Evolutionary conservation across 164 flowering plant genomes (phyloP).

Genomic region (Chimonanthus praecox): DNA sequence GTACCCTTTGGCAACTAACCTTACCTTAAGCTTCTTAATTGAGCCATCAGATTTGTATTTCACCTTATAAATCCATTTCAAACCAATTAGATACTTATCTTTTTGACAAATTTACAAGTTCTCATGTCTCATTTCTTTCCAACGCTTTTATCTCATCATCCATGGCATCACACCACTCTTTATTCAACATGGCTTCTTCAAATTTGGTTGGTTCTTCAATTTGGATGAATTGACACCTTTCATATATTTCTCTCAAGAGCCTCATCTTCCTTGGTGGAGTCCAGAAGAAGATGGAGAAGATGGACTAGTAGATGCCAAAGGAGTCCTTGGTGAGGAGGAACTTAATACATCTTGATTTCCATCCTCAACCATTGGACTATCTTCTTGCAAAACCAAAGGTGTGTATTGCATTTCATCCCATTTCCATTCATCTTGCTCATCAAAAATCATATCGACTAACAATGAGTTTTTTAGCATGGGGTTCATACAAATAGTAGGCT

Average conservation of each 20-base stretch:
- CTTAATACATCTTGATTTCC: not conserved
- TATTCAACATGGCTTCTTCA: not conserved
- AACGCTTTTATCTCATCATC: not conserved
- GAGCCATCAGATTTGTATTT: not conserved
- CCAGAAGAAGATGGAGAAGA: not conserved
- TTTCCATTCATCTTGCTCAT: not conserved
- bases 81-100: not conserved
- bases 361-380: not conserved
- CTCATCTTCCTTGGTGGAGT: too few relatives aligned
- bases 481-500: not conserved
- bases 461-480: not conserved
- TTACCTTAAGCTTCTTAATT: not conserved
- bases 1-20: not conserved
- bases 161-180: not conserved
- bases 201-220: not conserved
- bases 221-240: not conserved
- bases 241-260: too few relatives aligned
- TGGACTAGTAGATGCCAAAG: not conserved
- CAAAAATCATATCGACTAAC: not conserved
- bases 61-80: not conserved
- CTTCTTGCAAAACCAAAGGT: not conserved
- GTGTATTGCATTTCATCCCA: not conserved
- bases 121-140: conserved; percentile 1
- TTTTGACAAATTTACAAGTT: not conserved
- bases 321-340: not conserved